A percentile compares a stretch with the other conserved stretches of the same genome.
Conservation (phyloP, 306 rosid genomes). For the Neltuma alba region DNA sequence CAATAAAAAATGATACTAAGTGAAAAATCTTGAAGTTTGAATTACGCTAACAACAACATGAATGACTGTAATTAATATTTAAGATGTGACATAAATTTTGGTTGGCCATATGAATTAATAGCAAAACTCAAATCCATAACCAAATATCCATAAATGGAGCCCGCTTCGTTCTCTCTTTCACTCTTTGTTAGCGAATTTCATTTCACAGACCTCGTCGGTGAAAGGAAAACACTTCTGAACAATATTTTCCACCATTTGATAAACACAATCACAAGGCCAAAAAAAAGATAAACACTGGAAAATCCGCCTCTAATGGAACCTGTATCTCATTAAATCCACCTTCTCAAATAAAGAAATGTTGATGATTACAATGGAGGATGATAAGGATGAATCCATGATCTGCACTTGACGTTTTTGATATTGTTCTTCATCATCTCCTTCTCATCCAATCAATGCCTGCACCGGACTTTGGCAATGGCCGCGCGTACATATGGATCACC, state of each 20-base stretch:
- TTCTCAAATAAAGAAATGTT: neutral
- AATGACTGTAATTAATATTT: too few species aligned
- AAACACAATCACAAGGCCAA: neutral
- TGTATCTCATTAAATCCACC: neutral
- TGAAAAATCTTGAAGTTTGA: too few species aligned
- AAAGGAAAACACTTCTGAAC: constrained; percentile 42
- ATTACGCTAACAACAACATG: too few species aligned
- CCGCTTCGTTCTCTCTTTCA: constrained; percentile 44
- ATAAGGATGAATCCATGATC: constrained; percentile 34
- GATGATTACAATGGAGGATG: constrained; percentile 46
- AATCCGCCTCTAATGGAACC: constrained; percentile 23
- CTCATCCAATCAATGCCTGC: constrained; percentile 56
- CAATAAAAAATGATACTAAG: too few species aligned
- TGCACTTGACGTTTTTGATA: constrained; percentile 25
- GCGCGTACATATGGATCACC: constrained; percentile 64
- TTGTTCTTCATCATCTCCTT: constrained; percentile 13
- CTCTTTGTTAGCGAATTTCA: constrained; percentile 32
- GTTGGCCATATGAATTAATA: neutral
- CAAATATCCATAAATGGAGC: constrained; percentile 38
- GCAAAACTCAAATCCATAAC: neutral
- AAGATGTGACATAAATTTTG: neutral
- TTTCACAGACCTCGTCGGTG: constrained; percentile 40
- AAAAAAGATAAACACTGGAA: too few species aligned
- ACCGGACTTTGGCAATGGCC: constrained; percentile 49
- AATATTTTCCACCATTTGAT: constrained; percentile 27